phyloP scores from a whole-genome alignment of 176 grass and related monocot genomes.

The Urochloa ruziziensis region DNA sequence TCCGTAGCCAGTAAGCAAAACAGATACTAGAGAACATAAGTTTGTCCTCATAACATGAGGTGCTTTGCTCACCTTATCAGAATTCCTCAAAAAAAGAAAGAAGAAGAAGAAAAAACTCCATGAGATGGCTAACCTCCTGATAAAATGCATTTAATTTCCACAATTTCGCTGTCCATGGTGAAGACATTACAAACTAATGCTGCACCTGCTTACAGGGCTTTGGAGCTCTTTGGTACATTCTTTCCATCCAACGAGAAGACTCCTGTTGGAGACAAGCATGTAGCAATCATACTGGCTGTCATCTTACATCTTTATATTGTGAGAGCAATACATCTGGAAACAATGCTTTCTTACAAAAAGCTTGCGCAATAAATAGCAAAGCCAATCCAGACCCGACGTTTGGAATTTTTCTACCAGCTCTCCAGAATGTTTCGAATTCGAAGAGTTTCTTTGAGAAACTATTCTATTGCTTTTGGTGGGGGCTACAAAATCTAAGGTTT shows the following conservation, averaged over 20 bases:
- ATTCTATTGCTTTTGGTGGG: slow-evolving; percentile 99
- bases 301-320: slow-evolving; percentile 59
- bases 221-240: no score
- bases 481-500: slow-evolving; percentile 93
- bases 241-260: slow-evolving; percentile 55
- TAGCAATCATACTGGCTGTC: slow-evolving; percentile 3
- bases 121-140: not conserved
- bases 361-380: slow-evolving; percentile 37
- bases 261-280: slow-evolving; percentile 77
- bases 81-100: no score
- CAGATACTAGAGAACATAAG: no score
- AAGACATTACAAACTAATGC: no score
- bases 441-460: slow-evolving; percentile 86
- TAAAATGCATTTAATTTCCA: no score
- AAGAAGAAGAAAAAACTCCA: slow-evolving; percentile 10
- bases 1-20: no score
- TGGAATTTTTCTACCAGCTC: slow-evolving; percentile 70
- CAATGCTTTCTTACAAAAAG: slow-evolving; percentile 38
- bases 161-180: no score
- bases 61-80: no score
- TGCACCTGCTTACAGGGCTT: no score
- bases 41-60: no score
- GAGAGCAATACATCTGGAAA: slow-evolving; percentile 12
- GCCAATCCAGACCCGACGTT: slow-evolving; percentile 37
- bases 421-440: slow-evolving; percentile 58